Percentiles rank a stretch among this genome's conserved stretches.
Evolutionary conservation across 495 filamentous ascomycete species (phyloP).

Genomic region (Penicillium salamii): DNA sequence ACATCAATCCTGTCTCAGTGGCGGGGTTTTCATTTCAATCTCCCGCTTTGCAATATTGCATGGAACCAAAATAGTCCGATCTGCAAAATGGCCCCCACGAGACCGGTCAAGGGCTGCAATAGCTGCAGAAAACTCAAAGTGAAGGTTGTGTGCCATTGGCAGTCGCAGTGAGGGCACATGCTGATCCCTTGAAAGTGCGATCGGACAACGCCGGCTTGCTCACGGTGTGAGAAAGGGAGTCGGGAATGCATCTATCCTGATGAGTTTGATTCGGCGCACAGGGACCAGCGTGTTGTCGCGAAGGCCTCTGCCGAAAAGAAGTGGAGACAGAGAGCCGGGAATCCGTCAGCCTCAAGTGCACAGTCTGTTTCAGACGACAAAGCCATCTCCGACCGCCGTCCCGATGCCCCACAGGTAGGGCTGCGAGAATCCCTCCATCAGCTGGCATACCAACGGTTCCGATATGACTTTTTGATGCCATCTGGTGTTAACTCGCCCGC

Average conservation of each 20-base stretch:
- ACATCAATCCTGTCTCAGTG: background rate
- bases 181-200: conserved; percentile 7
- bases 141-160: background rate
- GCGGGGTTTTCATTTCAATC: background rate
- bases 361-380: background rate
- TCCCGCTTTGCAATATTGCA: too few species aligned
- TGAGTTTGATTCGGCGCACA: conserved; percentile 9
- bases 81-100: background rate
- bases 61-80: too few species aligned
- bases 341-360: background rate
- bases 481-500: background rate
- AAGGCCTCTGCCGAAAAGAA: conserved; percentile 5
- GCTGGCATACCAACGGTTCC: conserved; percentile 8
- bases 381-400: background rate
- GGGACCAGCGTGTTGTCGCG: conserved; percentile 11
- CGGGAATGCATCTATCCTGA: conserved; percentile 7
- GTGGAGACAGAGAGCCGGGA: conserved; percentile 13
- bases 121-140: background rate
- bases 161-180: background rate
- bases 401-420: background rate
- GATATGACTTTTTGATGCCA: conserved; percentile 10
- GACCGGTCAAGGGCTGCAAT: background rate
- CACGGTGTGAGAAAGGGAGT: conserved; percentile 4
- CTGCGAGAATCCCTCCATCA: conserved; percentile 1
- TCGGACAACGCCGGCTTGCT: background rate